Percentiles rank a stretch among this genome's conserved stretches.
phyloP scores from a whole-genome alignment of 2,329 filamentous ascomycete genomes.

The Nannizziopsis arthrosporioides region DNA sequence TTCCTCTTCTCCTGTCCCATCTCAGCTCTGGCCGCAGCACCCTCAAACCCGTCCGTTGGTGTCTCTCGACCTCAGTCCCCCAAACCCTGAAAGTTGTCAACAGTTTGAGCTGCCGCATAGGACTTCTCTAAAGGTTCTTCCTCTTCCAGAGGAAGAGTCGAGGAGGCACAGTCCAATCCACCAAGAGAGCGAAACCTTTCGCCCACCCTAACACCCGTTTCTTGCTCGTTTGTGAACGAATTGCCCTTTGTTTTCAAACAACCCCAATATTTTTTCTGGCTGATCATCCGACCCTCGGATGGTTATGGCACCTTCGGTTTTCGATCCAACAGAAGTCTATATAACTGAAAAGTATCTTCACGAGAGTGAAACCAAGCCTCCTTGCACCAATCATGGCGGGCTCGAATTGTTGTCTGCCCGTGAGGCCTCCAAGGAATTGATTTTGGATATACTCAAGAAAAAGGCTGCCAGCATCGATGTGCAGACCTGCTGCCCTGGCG shows the following conservation, averaged over 20 bases:
- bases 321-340: slow-evolving; percentile 41
- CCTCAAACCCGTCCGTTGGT: slow-evolving; percentile 4
- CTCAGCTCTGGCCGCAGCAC: slow-evolving; percentile 10
- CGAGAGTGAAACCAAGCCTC: slow-evolving; percentile 23
- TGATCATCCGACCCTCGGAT: slow-evolving; percentile 24
- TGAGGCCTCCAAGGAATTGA: slow-evolving; percentile 60
- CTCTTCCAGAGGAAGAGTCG: slow-evolving; percentile 99
- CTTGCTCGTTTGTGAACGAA: slow-evolving; percentile 14
- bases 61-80: slow-evolving; percentile 20
- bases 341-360: slow-evolving; percentile 22
- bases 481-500: slow-evolving; percentile 77
- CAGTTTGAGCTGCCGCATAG: slow-evolving; percentile 98
- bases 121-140: slow-evolving; percentile 96
- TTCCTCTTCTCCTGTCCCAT: slow-evolving; percentile 9
- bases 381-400: slow-evolving; percentile 33
- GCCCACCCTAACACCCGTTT: slow-evolving; percentile 72
- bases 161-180: slow-evolving; percentile 91
- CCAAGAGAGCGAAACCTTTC: slow-evolving; percentile 83
- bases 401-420: slow-evolving; percentile 35
- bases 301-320: slow-evolving; percentile 63
- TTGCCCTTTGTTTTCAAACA: slow-evolving; percentile 5
- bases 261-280: slow-evolving; percentile 7
- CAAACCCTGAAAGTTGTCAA: slow-evolving; percentile 44
- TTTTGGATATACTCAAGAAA: slow-evolving; percentile 74
- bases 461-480: slow-evolving; percentile 75